Base-by-base conservation (phyloP, 345 rosid genomes). In the Lumnitzera littorea region DNA sequence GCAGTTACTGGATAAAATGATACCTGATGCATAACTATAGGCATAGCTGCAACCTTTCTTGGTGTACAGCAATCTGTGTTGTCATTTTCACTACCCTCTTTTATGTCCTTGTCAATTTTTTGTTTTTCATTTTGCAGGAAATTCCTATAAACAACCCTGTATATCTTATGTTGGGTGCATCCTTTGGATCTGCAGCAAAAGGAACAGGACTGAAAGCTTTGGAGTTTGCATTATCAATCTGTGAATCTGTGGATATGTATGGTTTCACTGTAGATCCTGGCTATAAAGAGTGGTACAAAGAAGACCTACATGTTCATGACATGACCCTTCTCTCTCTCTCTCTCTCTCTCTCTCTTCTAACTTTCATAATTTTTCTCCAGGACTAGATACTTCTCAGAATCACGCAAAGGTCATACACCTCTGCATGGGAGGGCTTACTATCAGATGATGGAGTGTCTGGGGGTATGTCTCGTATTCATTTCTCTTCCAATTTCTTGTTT, bases 371-470 rank as follows among this genome's bases (percentile, higher is more conserved):
- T 55, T 55, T 10, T 10, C 77, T 67, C 71, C 83, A 91, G 94
- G 99, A 91, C 98, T 46, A 85, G 96, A 80, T 95, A 95, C 70
- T 91, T 91, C 77, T 95, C 98, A 47, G 95, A 95, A 85, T 86
- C 94, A 24, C 83, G 96, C 53, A 75, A 88, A 72, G 99, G 99
- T 41, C 99, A 95, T 78, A 95, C 96, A 49, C 99, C 99, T 63
- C 78, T 95, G 69, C 96, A 85, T 63, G 99, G 99, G 48, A 81
- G 99, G 67, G 96, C 96, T 72, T 95, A 88, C 78, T 91, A 91
- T 76, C 98, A 90, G 76, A 83, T 94, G 97, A 94, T 94, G 97
- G 99, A 91, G 75, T 94, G 96, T 70, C 80, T 94, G 73, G 99
- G 96, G 74, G 97, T 88, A 86, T 80, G 91, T 71, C 60, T 56